These are phyloP conservation scores for Penicillium soppii DNA, from an alignment of 495 filamentous ascomycete genomes.

Conservation along the genomic window DNA sequence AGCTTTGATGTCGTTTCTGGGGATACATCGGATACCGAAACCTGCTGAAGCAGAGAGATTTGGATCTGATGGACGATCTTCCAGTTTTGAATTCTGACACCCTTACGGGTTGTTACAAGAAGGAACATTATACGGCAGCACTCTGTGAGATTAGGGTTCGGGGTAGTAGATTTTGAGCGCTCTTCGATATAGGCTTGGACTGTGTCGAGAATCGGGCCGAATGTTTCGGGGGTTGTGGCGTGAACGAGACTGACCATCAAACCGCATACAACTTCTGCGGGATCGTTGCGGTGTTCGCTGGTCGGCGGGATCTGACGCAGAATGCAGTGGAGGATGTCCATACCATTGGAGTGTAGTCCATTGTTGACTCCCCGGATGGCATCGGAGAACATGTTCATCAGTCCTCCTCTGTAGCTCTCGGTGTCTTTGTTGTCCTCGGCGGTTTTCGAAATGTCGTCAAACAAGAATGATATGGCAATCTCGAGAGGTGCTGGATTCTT, in stretches of 20 bases:
- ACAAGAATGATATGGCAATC: slow-evolving; percentile 64
- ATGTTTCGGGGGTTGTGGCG: slow-evolving; percentile 68
- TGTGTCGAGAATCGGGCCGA: slow-evolving; percentile 56
- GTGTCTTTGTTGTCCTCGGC: slow-evolving; percentile 49
- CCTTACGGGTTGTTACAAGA: slow-evolving; percentile 72
- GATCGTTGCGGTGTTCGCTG: slow-evolving; percentile 43
- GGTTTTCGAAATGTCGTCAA: slow-evolving; percentile 61
- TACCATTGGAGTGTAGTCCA: slow-evolving; percentile 76
- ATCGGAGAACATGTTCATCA: slow-evolving; percentile 89
- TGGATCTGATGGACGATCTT: slow-evolving; percentile 56
- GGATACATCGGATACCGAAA: slow-evolving; percentile 37
- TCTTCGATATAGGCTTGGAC: slow-evolving; percentile 51
- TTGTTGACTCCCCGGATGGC: slow-evolving; percentile 80
- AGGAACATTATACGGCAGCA: slow-evolving; percentile 65
- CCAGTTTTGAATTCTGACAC: slow-evolving; percentile 74
- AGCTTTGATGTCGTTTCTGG: slow-evolving; percentile 54
- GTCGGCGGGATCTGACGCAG: slow-evolving; percentile 50
- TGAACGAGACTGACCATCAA: slow-evolving; percentile 78
- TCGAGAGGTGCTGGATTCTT: slow-evolving; percentile 67
- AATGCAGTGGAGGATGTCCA: slow-evolving; percentile 66
- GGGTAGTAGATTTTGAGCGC: slow-evolving; percentile 26
- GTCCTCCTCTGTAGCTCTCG: slow-evolving; percentile 69
- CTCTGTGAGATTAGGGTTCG: slow-evolving; percentile 45
- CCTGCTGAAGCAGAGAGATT: slow-evolving; percentile 51
- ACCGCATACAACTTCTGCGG: slow-evolving; percentile 66